Percentiles rank a stretch among this genome's conserved stretches.
phyloP scores from a whole-genome alignment of 2,329 filamentous ascomycete genomes.

The Fusarium nelsonii region DNA sequence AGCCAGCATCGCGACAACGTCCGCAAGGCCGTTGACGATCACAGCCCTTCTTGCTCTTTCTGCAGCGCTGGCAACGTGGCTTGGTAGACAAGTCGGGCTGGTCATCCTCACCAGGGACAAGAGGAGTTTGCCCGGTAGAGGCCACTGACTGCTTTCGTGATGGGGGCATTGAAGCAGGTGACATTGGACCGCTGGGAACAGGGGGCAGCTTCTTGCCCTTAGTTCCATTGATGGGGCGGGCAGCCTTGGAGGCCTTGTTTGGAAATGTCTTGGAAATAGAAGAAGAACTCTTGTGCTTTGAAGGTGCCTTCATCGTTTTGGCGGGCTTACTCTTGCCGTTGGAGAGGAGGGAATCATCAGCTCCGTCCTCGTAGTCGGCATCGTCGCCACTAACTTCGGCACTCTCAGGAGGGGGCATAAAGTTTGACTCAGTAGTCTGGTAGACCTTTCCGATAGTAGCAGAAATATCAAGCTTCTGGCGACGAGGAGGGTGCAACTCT shows the following conservation, averaged over 20 bases:
- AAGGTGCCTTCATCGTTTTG: slow-evolving; percentile 55
- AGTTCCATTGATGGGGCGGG: slow-evolving; percentile 54
- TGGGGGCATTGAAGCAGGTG: slow-evolving; percentile 75
- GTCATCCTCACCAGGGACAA: slow-evolving; percentile 80
- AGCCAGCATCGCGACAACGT: slow-evolving; percentile 94
- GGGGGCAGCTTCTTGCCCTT: slow-evolving; percentile 67
- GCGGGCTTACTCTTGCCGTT: slow-evolving; percentile 57
- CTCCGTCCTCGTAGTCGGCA: slow-evolving; percentile 51
- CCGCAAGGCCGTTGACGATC: slow-evolving; percentile 96
- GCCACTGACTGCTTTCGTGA: slow-evolving; percentile 81
- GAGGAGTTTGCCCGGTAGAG: slow-evolving; percentile 63
- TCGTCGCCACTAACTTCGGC: slow-evolving; percentile 54
- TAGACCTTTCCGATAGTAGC: slow-evolving; percentile 62
- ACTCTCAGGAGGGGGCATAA: slow-evolving; percentile 65
- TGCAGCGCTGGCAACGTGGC: slow-evolving; percentile 96
- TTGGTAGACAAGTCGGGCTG: slow-evolving; percentile 94
- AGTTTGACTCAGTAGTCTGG: slow-evolving; percentile 65
- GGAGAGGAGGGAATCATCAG: slow-evolving; percentile 53
- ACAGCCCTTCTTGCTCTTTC: slow-evolving; percentile 99
- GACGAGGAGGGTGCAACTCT: slow-evolving; percentile 70
- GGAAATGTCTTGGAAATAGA: slow-evolving; percentile 50
- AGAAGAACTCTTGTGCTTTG: slow-evolving; percentile 57
- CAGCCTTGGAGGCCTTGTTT: slow-evolving; percentile 59
- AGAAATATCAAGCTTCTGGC: slow-evolving; percentile 65
- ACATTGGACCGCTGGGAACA: slow-evolving; percentile 64